phyloP scores from a whole-genome alignment of 2,329 filamentous ascomycete species.

The Albophoma yamanashiensis region DNA sequence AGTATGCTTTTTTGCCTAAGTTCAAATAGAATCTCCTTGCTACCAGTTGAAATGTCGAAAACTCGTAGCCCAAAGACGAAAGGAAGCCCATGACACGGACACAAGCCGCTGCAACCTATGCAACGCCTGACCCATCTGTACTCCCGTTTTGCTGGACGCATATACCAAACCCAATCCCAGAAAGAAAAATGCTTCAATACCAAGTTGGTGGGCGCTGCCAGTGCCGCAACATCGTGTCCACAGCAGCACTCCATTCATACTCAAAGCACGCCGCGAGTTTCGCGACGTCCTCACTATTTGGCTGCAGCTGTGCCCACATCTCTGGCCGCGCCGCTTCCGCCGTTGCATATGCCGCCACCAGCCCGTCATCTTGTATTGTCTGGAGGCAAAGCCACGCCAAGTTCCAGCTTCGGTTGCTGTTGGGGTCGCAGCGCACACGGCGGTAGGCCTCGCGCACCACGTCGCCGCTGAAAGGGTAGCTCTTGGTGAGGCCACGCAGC shows the following conservation, averaged over 20 bases:
- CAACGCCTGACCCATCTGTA: not conserved
- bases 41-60: not conserved
- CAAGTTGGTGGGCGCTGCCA: conserved; percentile 53
- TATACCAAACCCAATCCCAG: not conserved
- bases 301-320: conserved; percentile 58
- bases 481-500: conserved; percentile 54
- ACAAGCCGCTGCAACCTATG: not conserved
- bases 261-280: conserved; percentile 53
- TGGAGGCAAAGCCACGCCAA: conserved; percentile 60
- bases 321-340: conserved; percentile 49
- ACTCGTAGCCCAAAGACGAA: not conserved
- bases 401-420: conserved; percentile 64
- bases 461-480: conserved; percentile 57
- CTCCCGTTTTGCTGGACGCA: not conserved
- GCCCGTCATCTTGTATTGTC: conserved; percentile 52
- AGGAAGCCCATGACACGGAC: not conserved
- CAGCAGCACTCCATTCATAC: conserved; percentile 55
- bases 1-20: not conserved
- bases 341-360: conserved; percentile 51
- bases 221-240: conserved; percentile 56
- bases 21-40: not conserved
- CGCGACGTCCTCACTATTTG: conserved; percentile 42
- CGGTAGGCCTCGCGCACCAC: conserved; percentile 54
- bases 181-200: conserved; percentile 22
- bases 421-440: conserved; percentile 52